Percentiles rank a stretch among this genome's conserved stretches.
Evolutionary conservation across 2,329 filamentous ascomycete genomes (phyloP).

Genomic region (Pseudogymnoascus sp.): DNA sequence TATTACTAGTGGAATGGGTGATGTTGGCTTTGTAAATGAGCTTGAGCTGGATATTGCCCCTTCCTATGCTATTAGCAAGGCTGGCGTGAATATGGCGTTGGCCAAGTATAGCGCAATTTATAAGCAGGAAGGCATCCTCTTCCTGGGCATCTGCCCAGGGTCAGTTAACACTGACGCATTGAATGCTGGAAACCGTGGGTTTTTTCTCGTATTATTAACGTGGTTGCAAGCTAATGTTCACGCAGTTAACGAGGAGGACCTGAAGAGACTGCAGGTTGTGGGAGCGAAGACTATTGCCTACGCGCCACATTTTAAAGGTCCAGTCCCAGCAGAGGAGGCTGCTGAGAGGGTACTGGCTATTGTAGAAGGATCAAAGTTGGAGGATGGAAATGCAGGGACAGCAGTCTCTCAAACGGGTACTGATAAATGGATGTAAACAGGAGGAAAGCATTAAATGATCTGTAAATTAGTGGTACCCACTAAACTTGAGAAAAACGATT

Average conservation of each 20-base stretch:
- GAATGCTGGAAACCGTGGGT: constrained; percentile 11
- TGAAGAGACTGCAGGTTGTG: constrained; percentile 21
- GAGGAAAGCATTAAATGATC: background rate
- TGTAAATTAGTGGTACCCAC: background rate
- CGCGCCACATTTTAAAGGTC: constrained; percentile 35
- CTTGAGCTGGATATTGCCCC: constrained; percentile 30
- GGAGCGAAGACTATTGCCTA: constrained; percentile 30
- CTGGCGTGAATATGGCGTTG: constrained; percentile 42
- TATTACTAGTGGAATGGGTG: constrained; percentile 41
- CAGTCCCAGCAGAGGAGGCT: constrained; percentile 32
- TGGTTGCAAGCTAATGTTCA: background rate
- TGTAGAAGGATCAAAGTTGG: constrained; percentile 34
- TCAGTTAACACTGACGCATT: constrained; percentile 35
- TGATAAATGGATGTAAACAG: background rate
- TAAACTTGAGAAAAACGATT: background rate
- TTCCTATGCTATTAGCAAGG: constrained; percentile 44
- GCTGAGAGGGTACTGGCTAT: constrained; percentile 31
- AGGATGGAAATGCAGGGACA: constrained; percentile 21
- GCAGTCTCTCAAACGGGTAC: background rate
- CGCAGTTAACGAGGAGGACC: constrained; percentile 21
- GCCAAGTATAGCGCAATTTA: constrained; percentile 42
- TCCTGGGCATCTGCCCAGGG: constrained; percentile 44
- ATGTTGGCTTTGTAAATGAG: constrained; percentile 36
- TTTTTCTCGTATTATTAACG: background rate
- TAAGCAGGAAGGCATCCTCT: constrained; percentile 40